Evolutionary conservation across 2,329 filamentous ascomycete genomes (phyloP).

Genomic region (Shiraia sp.): DNA sequence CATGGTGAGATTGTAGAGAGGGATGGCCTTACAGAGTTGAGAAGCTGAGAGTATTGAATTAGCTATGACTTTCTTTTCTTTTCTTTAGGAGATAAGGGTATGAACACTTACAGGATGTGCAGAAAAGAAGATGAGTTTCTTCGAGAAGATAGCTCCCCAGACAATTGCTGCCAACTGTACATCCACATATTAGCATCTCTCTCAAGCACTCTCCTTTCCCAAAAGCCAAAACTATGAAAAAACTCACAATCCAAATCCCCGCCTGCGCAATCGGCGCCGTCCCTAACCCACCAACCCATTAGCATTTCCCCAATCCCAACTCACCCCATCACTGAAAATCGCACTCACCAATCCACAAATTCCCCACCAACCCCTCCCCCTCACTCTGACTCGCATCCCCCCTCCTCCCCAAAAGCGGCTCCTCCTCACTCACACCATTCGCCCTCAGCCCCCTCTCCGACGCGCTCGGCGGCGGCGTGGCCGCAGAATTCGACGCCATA

Average conservation of each 20-base stretch:
- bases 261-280: conserved; percentile 80
- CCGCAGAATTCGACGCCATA: conserved; percentile 76
- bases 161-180: conserved; percentile 74
- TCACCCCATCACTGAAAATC: background rate
- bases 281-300: conserved; percentile 59
- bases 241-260: conserved; percentile 74
- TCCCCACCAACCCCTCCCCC: conserved; percentile 66
- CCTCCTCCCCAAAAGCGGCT: conserved; percentile 70
- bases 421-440: conserved; percentile 57
- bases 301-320: background rate
- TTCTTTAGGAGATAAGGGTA: conserved; percentile 1
- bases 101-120: conserved; percentile 72
- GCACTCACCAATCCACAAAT: conserved; percentile 72
- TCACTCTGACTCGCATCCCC: conserved; percentile 75
- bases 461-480: too few relatives aligned
- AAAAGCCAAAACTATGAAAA: too few relatives aligned
- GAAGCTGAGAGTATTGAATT: conserved; percentile 43
- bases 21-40: conserved; percentile 52
- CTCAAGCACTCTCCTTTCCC: too few relatives aligned
- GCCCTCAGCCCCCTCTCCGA: too few relatives aligned
- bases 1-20: conserved; percentile 12
- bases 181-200: too few relatives aligned
- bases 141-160: conserved; percentile 75
- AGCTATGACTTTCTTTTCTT: conserved; percentile 8
- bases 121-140: conserved; percentile 78